Conservation (phyloP, 495 filamentous ascomycete genomes). For the Hypoxylon subgilvum region DNA sequence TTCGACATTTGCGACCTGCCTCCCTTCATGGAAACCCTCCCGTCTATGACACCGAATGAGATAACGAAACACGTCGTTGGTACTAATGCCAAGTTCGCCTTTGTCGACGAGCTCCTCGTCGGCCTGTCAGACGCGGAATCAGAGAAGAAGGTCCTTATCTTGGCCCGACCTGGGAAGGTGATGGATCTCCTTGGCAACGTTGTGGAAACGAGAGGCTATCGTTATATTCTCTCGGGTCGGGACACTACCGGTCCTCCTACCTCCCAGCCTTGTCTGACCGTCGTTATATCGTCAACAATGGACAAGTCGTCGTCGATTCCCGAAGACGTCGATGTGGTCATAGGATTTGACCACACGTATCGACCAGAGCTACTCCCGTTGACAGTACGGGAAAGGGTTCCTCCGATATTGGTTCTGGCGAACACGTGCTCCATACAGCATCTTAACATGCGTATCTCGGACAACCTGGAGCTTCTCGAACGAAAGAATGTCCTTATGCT, state of each 20-base stretch:
- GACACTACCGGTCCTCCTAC: conserved; percentile 20
- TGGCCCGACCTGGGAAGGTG: conserved; percentile 46
- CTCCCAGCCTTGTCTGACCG: conserved; percentile 26
- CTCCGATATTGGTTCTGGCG: conserved; percentile 45
- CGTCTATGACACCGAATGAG: conserved; percentile 35
- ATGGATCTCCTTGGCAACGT: conserved; percentile 49
- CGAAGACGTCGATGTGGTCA: conserved; percentile 43
- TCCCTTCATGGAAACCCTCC: conserved; percentile 43
- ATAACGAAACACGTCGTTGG: conserved; percentile 47
- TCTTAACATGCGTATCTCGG: conserved; percentile 45
- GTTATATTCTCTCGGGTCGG: conserved; percentile 34
- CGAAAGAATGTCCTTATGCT: conserved; percentile 50
- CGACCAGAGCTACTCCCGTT: conserved; percentile 27
- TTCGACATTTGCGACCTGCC: conserved; percentile 53
- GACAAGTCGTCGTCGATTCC: conserved; percentile 25
- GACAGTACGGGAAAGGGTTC: conserved; percentile 16
- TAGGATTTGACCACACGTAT: conserved; percentile 51
- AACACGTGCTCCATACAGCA: conserved; percentile 54
- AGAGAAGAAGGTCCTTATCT: conserved; percentile 46
- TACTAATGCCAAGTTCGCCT: conserved; percentile 55
- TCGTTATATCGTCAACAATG: conserved; percentile 34
- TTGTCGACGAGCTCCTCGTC: conserved; percentile 51
- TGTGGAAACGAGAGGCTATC: conserved; percentile 37
- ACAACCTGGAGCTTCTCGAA: conserved; percentile 43
- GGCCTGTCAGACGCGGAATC: conserved; percentile 33